Conservation (phyloP, 2,329 filamentous ascomycete species). For the Phaeophleospora eucalypticola region DNA sequence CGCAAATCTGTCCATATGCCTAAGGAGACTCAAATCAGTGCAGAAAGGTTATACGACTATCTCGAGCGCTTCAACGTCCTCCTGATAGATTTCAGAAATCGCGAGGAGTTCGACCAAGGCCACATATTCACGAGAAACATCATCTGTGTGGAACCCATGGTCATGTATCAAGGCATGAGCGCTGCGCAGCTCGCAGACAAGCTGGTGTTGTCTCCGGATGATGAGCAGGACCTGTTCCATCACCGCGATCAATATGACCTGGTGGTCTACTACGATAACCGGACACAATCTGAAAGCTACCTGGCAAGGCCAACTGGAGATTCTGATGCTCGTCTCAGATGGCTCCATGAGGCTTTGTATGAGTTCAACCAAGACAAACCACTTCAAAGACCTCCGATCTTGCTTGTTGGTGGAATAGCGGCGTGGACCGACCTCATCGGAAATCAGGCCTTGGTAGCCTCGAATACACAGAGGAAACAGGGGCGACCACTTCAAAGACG, state of each 20-base stretch:
- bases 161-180: slow-evolving; percentile 63
- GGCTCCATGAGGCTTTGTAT: slow-evolving; percentile 72
- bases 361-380: slow-evolving; percentile 79
- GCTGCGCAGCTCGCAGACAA: slow-evolving; percentile 63
- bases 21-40: slow-evolving; percentile 60
- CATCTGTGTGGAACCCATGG: slow-evolving; percentile 85
- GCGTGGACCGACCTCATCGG: slow-evolving; percentile 86
- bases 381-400: slow-evolving; percentile 66
- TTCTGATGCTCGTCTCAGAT: slow-evolving; percentile 55
- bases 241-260: slow-evolving; percentile 73
- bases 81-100: slow-evolving; percentile 77
- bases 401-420: slow-evolving; percentile 77
- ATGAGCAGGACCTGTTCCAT: slow-evolving; percentile 72
- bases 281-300: slow-evolving; percentile 56
- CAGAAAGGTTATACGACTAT: slow-evolving; percentile 67
- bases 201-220: slow-evolving; percentile 65
- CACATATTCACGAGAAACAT: slow-evolving; percentile 81
- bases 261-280: slow-evolving; percentile 85
- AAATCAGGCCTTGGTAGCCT: slow-evolving; percentile 56
- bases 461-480: slow-evolving; percentile 50
- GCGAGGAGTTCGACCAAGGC: slow-evolving; percentile 78
- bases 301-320: slow-evolving; percentile 44
- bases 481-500: slow-evolving; percentile 50
- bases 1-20: slow-evolving; percentile 47
- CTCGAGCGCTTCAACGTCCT: slow-evolving; percentile 66